Percentiles rank a stretch among this genome's conserved stretches.
These are phyloP conservation scores for Colletotrichum musae DNA, from an alignment of 2,329 filamentous ascomycete species.

Conservation along the genomic window DNA sequence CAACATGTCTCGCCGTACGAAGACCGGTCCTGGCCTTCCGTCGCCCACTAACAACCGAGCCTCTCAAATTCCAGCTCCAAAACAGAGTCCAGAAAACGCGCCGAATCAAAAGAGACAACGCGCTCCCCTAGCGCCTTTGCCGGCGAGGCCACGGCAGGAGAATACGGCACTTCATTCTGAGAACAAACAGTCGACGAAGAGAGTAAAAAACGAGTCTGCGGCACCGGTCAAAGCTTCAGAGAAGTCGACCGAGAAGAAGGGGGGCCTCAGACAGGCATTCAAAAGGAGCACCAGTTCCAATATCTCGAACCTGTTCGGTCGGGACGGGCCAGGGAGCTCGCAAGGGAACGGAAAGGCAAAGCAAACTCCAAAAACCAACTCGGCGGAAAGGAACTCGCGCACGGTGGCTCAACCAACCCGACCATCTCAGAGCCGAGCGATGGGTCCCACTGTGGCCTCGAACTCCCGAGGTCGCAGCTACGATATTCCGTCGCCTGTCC, in stretches of 20 bases:
- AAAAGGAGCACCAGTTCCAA: conserved; percentile 63
- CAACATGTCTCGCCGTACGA: conserved; percentile 23
- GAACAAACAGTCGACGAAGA: conserved; percentile 49
- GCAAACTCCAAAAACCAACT: conserved; percentile 42
- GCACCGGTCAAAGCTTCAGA: conserved; percentile 41
- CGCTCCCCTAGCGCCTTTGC: conserved; percentile 50
- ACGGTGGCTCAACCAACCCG: conserved; percentile 18
- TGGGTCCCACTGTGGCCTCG: conserved; percentile 39
- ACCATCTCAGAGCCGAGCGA: conserved; percentile 31
- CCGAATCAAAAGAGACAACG: conserved; percentile 65
- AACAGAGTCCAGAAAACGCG: conserved; percentile 49
- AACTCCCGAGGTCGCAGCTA: conserved; percentile 38
- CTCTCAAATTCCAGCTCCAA: conserved; percentile 44
- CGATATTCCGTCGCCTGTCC: conserved; percentile 46
- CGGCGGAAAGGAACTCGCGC: conserved; percentile 22
- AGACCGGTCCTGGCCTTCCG: conserved; percentile 15
- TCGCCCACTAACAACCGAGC: conserved; percentile 25
- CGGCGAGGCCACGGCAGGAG: conserved; percentile 41
- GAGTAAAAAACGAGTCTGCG: conserved; percentile 46
- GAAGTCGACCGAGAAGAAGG: conserved; percentile 59
- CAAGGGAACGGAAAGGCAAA: conserved; percentile 42
- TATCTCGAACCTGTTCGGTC: conserved; percentile 64
- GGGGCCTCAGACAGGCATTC: conserved; percentile 65
- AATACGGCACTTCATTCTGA: conserved; percentile 42
- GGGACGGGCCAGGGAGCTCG: conserved; percentile 53